Evolutionary conservation across 495 filamentous ascomycete genomes (phyloP), one percentile per base, ranked within the genome.

Genomic region (Chaetomium cochliodes): DNA sequence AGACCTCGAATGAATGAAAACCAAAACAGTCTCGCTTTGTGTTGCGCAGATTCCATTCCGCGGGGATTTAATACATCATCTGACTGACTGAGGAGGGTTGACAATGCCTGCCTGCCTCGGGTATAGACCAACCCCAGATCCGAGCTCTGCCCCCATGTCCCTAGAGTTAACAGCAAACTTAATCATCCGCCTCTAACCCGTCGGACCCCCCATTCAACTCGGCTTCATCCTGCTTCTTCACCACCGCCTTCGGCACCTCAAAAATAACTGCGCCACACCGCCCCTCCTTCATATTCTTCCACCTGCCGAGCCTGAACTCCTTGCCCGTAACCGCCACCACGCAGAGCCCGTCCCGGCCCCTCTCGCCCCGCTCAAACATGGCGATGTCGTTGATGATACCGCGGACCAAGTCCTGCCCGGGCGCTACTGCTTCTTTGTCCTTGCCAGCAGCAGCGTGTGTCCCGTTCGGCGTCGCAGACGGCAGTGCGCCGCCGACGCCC

Each of bases 311-410:
- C 23, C 91, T 82, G 70, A 92, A 86, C 77, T 97, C 93, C 72
- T 92, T 96, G 22, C 91, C 93, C 11, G 93, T 82, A 2, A 87
- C 94, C 53, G 85, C 90, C 42, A 93, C 90, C 47, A 98, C 82
- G 64, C 88, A 92, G 0, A 96, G 69, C 16, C 90, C 91, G 39
- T 91, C 88, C 62, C 85, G 83, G 53, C 82, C 87, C 65, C 82
- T 80, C 54, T 88, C 89, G 11, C 84, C 91, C 56, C 82, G 81
- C 71, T 97, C 93, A 68, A 94, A 90, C 18, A 96, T 83, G 5
- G 90, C 84, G 62, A 98, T 88, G 59, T 87, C 92, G 72, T 96
- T 97, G 58, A 97, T 78, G 18, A 97, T 81, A 12, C 94, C 94
- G 69, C 85, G 86, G 56, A 92, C 70, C 0, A 75, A 16, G 53